Evolutionary conservation across 1,284 basidiomycete species (phyloP).

Genomic region (Microbotryum saponariae): DNA sequence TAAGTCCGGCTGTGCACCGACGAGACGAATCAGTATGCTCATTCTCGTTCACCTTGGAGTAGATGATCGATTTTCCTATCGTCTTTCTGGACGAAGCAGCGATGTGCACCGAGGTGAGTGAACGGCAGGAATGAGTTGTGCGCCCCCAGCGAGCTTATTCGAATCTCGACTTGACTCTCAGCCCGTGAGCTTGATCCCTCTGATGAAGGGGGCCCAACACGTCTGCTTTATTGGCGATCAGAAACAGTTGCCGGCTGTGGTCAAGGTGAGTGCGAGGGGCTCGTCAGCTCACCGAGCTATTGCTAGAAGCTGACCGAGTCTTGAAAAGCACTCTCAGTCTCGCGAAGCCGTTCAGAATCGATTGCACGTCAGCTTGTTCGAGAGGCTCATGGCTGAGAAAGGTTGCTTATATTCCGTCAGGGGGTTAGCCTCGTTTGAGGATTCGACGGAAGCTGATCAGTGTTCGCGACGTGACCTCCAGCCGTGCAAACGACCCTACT

Average conservation of each 20-base stretch:
- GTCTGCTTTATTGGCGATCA: slow-evolving; percentile 89
- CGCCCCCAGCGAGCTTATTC: background rate
- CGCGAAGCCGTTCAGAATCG: slow-evolving; percentile 63
- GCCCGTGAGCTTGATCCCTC: slow-evolving; percentile 70
- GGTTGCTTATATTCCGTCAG: slow-evolving; percentile 47
- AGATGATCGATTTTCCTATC: slow-evolving; percentile 76
- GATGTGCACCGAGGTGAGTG: slow-evolving; percentile 71
- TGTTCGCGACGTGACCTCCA: slow-evolving; percentile 17
- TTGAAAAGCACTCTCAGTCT: slow-evolving; percentile 3
- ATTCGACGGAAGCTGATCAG: background rate
- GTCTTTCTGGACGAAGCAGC: slow-evolving; percentile 92
- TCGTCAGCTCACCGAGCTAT: slow-evolving; percentile 3
- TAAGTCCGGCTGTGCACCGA: background rate
- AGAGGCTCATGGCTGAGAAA: slow-evolving; percentile 70
- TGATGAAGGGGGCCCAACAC: slow-evolving; percentile 84
- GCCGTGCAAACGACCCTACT: slow-evolving; percentile 75
- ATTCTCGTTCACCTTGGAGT: slow-evolving; percentile 42
- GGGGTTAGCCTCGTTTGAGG: background rate
- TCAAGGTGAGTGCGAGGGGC: slow-evolving; percentile 44
- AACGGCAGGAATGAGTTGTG: too few species aligned
- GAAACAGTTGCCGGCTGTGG: slow-evolving; percentile 89
- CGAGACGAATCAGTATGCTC: too few species aligned
- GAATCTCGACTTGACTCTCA: background rate
- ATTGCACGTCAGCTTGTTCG: slow-evolving; percentile 74
- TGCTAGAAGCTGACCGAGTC: background rate